Conservation (phyloP, 352 stramenopile genomes). For the Peronospora belbahrii region DNA sequence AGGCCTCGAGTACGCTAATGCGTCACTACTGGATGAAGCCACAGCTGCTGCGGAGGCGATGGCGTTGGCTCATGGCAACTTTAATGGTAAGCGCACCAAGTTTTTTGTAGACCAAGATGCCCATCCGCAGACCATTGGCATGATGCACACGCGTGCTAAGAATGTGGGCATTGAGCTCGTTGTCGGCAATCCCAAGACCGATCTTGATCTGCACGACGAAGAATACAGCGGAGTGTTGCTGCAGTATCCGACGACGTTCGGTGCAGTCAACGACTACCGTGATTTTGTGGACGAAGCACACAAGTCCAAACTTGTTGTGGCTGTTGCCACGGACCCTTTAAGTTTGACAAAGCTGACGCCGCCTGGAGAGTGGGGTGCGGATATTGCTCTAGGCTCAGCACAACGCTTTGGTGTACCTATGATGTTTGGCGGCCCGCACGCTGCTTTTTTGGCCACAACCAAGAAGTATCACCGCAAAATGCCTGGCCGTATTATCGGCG, state of each 20-base stretch:
- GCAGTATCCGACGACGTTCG: constrained; percentile 99
- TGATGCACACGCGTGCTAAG: constrained; percentile 90
- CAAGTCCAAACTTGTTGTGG: constrained; percentile 85
- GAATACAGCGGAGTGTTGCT: constrained; percentile 94
- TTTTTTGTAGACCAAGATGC: constrained; percentile 94
- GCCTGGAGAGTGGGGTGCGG: constrained; percentile 92
- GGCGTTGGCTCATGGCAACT: constrained; percentile 91
- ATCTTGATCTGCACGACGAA: constrained; percentile 81
- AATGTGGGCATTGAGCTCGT: constrained; percentile 91
- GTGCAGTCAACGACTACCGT: constrained; percentile 88
- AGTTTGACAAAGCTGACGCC: constrained; percentile 92
- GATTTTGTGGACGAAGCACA: constrained; percentile 87
- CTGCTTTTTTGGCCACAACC: constrained; percentile 94
- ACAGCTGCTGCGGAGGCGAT: constrained; percentile 98
- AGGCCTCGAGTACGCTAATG: constrained; percentile 94
- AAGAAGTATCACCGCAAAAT: constrained; percentile 96
- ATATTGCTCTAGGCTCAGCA: constrained; percentile 97
- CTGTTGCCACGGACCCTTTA: constrained; percentile 95
- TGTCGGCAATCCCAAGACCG: constrained; percentile 67
- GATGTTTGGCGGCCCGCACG: constrained; percentile 98
- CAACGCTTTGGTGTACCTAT: constrained; percentile 99
- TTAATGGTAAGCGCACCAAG: constrained; percentile 90
- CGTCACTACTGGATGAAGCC: constrained; percentile 97
- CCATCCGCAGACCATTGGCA: constrained; percentile 88
- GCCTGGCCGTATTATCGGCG: constrained; percentile 97